Conservation (phyloP, 2,329 filamentous ascomycete genomes). For the Trichoderma arundinaceum region DNA sequence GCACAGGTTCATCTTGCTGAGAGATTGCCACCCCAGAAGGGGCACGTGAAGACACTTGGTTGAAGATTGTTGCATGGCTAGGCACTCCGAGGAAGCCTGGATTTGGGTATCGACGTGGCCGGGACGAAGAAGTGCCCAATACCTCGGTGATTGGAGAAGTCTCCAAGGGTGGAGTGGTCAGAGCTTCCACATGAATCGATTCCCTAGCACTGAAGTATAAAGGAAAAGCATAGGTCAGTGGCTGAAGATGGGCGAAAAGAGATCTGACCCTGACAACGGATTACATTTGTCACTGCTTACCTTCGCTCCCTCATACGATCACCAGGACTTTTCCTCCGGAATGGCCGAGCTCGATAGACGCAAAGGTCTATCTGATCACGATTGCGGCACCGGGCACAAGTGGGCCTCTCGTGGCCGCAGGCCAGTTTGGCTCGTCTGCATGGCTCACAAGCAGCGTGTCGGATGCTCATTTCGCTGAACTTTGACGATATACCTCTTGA, state of each 20-base stretch:
- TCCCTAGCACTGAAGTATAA: background rate
- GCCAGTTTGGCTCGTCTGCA: constrained; percentile 26
- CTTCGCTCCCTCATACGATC: constrained; percentile 4
- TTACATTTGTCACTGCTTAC: background rate
- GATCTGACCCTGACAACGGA: background rate
- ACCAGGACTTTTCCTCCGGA: constrained; percentile 13
- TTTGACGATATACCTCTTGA: background rate
- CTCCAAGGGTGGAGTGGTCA: constrained; percentile 22
- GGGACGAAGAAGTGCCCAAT: constrained; percentile 5
- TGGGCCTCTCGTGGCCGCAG: constrained; percentile 23
- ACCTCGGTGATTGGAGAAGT: constrained; percentile 20
- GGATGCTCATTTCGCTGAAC: constrained; percentile 7
- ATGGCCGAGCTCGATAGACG: constrained; percentile 21
- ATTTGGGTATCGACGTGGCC: constrained; percentile 20
- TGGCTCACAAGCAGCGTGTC: constrained; percentile 27
- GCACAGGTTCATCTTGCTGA: constrained; percentile 8
- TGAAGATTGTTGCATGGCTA: constrained; percentile 25
- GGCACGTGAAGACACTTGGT: constrained; percentile 27
- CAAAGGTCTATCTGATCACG: constrained; percentile 23
- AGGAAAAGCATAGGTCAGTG: constrained; percentile 5
- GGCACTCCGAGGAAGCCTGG: constrained; percentile 21
- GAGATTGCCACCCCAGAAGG: constrained; percentile 5
- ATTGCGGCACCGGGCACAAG: constrained; percentile 16
- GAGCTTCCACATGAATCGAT: constrained; percentile 14
- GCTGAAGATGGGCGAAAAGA: background rate